These are phyloP conservation scores for Sporothrix curviconia DNA, from an alignment of 2,329 filamentous ascomycete genomes.

Conservation along the genomic window DNA sequence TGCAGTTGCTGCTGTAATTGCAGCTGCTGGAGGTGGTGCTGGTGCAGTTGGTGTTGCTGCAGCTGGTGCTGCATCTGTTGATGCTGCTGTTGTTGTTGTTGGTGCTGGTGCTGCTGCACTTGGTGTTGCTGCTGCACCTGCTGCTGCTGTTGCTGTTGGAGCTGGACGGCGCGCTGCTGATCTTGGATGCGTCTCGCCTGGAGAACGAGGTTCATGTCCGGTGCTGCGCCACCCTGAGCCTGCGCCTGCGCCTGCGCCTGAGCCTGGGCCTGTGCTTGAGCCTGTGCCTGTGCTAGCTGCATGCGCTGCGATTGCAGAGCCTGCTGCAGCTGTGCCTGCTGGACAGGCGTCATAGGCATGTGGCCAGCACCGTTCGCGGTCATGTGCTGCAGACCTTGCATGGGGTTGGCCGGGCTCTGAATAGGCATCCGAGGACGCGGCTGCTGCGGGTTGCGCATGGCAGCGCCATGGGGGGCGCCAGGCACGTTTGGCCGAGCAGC, in stretches of 20 bases:
- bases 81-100: slow-evolving; percentile 51
- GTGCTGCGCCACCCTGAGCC: slow-evolving; percentile 28
- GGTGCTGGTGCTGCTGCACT: slow-evolving; percentile 50
- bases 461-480: slow-evolving; percentile 32
- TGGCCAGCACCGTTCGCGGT: slow-evolving; percentile 41
- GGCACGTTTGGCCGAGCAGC: slow-evolving; percentile 38
- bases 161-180: slow-evolving; percentile 44
- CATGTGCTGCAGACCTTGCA: slow-evolving; percentile 8
- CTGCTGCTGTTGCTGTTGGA: slow-evolving; percentile 55
- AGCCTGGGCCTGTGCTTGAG: slow-evolving; percentile 22
- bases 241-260: slow-evolving; percentile 17
- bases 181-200: slow-evolving; percentile 62
- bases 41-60: slow-evolving; percentile 46
- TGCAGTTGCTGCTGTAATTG: slow-evolving; percentile 47
- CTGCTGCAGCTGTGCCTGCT: slow-evolving; percentile 60
- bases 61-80: slow-evolving; percentile 40
- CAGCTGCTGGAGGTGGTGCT: not conserved
- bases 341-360: slow-evolving; percentile 57
- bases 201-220: slow-evolving; percentile 51
- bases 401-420: slow-evolving; percentile 42
- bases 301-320: slow-evolving; percentile 53
- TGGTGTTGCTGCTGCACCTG: slow-evolving; percentile 37
- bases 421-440: slow-evolving; percentile 47
- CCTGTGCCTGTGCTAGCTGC: slow-evolving; percentile 32
- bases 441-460: slow-evolving; percentile 41